Percentiles rank a stretch among this genome's conserved stretches.
phyloP scores from a whole-genome alignment of 1,284 basidiomycete species.

The Microbotryum lychnidis-dioicae region DNA sequence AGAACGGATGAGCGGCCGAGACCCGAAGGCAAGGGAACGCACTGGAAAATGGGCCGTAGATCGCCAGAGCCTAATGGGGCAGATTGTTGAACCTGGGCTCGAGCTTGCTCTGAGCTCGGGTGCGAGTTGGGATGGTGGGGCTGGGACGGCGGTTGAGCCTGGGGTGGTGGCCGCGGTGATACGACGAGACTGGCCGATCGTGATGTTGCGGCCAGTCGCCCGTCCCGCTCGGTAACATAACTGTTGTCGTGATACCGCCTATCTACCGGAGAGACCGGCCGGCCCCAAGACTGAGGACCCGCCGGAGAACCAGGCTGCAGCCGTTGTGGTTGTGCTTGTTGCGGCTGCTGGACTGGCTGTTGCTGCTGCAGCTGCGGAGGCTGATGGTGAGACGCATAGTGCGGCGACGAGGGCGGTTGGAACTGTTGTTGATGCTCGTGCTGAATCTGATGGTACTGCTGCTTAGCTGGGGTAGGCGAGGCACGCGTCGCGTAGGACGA shows the following conservation, averaged over 20 bases:
- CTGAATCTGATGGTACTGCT: too few relatives aligned
- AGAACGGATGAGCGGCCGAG: not conserved
- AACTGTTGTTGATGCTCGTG: conserved; percentile 5
- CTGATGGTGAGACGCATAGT: conserved; percentile 1
- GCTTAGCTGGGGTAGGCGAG: too few relatives aligned
- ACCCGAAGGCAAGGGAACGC: not conserved
- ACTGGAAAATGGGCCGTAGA: conserved; percentile 11
- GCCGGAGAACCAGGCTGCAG: not conserved
- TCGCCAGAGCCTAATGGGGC: not conserved
- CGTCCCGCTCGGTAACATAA: not conserved
- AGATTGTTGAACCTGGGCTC: not conserved
- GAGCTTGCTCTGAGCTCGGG: conserved; percentile 3
- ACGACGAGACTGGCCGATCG: not conserved
- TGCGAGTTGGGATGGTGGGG: not conserved
- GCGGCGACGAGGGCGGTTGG: conserved; percentile 1
- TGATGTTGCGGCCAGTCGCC: not conserved
- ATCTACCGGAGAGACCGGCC: not conserved
- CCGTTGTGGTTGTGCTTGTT: not conserved
- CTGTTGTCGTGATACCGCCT: not conserved
- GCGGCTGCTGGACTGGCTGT: not conserved
- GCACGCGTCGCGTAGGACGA: not conserved
- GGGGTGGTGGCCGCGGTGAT: not conserved
- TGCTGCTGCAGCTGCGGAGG: not conserved
- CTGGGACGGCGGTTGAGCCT: not conserved
- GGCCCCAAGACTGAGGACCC: not conserved